A percentile compares a stretch with the other conserved stretches of the same genome.
Evolutionary conservation across 2,329 filamentous ascomycete genomes (phyloP).

Genomic region (Epichloe sibirici): DNA sequence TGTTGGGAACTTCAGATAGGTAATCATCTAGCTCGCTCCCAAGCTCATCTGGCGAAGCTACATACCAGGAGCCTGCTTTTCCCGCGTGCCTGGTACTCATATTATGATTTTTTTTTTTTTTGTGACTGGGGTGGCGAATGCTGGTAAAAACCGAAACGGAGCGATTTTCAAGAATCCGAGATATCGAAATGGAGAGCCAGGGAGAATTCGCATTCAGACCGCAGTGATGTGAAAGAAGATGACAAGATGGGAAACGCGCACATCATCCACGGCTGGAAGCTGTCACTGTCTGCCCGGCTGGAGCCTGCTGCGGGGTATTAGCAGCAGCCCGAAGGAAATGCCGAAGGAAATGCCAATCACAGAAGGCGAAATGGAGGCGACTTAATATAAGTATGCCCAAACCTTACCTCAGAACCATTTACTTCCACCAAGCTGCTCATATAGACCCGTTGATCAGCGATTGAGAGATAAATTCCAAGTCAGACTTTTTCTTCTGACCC

Average conservation of each 20-base stretch:
- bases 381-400: too few species aligned
- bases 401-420: too few species aligned
- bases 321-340: background rate
- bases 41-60: constrained; percentile 45
- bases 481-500: too few species aligned
- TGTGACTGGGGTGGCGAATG: background rate
- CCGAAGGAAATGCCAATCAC: background rate
- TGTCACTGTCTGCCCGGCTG: background rate
- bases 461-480: too few species aligned
- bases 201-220: background rate
- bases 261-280: background rate
- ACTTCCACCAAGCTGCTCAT: too few species aligned
- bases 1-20: constrained; percentile 57
- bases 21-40: constrained; percentile 59
- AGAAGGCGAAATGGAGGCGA: background rate
- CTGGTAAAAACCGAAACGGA: too few species aligned
- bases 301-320: background rate
- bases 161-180: background rate
- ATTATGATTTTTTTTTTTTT: background rate
- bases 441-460: too few species aligned
- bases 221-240: background rate
- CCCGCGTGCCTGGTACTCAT: constrained; percentile 12
- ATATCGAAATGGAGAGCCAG: background rate
- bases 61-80: constrained; percentile 87
- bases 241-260: too few species aligned